phyloP scores from a whole-genome alignment of 345 rosid genomes.

The Camelina hispida region DNA sequence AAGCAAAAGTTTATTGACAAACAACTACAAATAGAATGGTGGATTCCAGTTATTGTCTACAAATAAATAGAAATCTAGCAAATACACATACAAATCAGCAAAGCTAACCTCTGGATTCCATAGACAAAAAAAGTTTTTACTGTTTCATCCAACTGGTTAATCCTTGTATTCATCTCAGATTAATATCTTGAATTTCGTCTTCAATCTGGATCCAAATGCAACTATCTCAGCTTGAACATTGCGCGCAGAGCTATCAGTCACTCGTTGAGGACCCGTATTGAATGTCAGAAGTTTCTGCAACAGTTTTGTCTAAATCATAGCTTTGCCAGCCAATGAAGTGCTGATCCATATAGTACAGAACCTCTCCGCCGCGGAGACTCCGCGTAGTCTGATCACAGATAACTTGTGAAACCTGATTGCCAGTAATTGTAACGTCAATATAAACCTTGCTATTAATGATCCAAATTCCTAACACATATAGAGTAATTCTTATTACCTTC shows the following conservation, averaged over 20 bases:
- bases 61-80: neutral
- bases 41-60: constrained; percentile 5
- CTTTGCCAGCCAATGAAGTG: constrained; percentile 12
- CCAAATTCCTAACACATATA: neutral
- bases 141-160: constrained; percentile 15
- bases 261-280: constrained; percentile 11
- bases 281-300: constrained; percentile 14
- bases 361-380: neutral
- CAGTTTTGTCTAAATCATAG: constrained; percentile 2
- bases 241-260: constrained; percentile 1
- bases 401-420: constrained; percentile 1
- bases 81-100: neutral
- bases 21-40: constrained; percentile 19
- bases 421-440: constrained; percentile 10
- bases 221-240: constrained; percentile 7
- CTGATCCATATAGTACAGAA: neutral
- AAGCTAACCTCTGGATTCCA: neutral
- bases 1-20: neutral
- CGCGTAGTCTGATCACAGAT: neutral
- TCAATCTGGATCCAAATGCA: neutral
- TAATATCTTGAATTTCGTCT: constrained; percentile 1
- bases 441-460: constrained; percentile 23
- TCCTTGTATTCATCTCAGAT: neutral
- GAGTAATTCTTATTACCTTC: neutral
- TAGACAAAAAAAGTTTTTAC: neutral